Evolutionary conservation across 202 grass and related monocot genomes (phyloP).

Genomic region (Saccharum hybrid): DNA sequence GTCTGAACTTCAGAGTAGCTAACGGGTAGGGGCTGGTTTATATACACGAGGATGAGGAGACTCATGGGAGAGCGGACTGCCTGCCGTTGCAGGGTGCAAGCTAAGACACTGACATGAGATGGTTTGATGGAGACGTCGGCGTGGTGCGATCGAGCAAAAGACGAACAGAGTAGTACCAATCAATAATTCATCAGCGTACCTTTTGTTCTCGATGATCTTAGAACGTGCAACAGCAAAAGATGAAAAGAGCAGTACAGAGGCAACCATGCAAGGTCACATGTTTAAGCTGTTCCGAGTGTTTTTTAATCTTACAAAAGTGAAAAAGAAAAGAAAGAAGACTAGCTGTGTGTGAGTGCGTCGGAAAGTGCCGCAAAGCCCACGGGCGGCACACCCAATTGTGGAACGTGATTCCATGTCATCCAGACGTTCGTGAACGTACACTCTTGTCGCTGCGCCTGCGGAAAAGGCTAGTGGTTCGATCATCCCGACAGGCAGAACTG

Average conservation of each 20-base stretch:
- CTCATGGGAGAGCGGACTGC: not conserved
- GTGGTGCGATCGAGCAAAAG: not conserved
- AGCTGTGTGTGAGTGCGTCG: not conserved
- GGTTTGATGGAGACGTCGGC: not conserved
- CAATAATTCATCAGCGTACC: not conserved
- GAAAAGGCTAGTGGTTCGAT: too few species aligned
- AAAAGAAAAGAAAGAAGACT: too few species aligned
- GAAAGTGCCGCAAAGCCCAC: not conserved
- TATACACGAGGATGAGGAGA: conserved; percentile 46
- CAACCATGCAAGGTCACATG: not conserved
- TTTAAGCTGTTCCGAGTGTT: not conserved
- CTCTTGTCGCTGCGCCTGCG: too few species aligned
- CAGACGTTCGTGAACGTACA: not conserved
- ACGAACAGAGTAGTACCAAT: not conserved
- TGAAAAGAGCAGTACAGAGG: too few species aligned
- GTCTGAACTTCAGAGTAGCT: not conserved
- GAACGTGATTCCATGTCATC: not conserved
- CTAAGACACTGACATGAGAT: not conserved
- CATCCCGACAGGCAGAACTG: too few species aligned
- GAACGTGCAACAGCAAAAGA: not conserved
- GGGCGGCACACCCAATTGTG: not conserved
- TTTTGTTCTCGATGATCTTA: not conserved
- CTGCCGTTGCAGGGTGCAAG: not conserved
- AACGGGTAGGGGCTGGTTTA: conserved; percentile 21
- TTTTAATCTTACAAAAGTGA: too few species aligned